These are phyloP conservation scores for Aspergillus pseudoviridinutans DNA, from an alignment of 2,329 filamentous ascomycete genomes.

Conservation along the genomic window DNA sequence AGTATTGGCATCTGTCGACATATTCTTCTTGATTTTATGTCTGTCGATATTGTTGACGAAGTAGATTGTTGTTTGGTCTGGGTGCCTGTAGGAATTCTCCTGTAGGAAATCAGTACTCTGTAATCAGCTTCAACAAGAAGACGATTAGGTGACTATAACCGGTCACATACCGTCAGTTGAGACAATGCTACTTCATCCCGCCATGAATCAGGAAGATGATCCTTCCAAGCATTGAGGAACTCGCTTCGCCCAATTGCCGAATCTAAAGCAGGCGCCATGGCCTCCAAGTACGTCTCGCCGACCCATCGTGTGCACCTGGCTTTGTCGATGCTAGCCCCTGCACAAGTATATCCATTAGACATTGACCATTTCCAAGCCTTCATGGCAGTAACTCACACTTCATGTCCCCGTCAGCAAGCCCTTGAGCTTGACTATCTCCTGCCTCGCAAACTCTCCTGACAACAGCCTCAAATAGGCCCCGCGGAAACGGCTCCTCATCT, in stretches of 20 bases:
- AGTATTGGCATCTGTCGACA: constrained; percentile 18
- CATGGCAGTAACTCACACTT: constrained; percentile 34
- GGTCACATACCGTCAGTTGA: constrained; percentile 28
- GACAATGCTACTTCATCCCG: constrained; percentile 31
- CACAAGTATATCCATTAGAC: constrained; percentile 1
- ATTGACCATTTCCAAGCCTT: background rate
- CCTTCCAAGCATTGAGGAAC: constrained; percentile 39
- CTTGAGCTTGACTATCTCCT: constrained; percentile 13
- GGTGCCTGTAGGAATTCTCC: constrained; percentile 31
- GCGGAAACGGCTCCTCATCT: constrained; percentile 29
- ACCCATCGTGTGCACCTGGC: constrained; percentile 32
- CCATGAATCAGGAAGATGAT: constrained; percentile 43
- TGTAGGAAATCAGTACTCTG: constrained; percentile 12
- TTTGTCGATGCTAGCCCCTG: constrained; percentile 41
- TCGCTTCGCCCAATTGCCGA: constrained; percentile 30
- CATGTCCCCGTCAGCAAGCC: constrained; percentile 21
- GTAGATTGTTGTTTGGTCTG: constrained; percentile 35
- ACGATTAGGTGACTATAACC: background rate
- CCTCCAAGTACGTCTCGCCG: constrained; percentile 39
- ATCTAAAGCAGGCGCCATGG: constrained; percentile 28
- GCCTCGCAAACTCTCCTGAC: constrained; percentile 32
- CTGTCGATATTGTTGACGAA: constrained; percentile 31
- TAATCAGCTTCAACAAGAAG: background rate
- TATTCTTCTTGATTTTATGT: constrained; percentile 24
- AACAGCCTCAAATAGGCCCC: constrained; percentile 36